Percentiles rank a stretch among this genome's conserved stretches.
phyloP scores from a whole-genome alignment of 2,329 filamentous ascomycete species.

The Domatiomyces globalis region DNA sequence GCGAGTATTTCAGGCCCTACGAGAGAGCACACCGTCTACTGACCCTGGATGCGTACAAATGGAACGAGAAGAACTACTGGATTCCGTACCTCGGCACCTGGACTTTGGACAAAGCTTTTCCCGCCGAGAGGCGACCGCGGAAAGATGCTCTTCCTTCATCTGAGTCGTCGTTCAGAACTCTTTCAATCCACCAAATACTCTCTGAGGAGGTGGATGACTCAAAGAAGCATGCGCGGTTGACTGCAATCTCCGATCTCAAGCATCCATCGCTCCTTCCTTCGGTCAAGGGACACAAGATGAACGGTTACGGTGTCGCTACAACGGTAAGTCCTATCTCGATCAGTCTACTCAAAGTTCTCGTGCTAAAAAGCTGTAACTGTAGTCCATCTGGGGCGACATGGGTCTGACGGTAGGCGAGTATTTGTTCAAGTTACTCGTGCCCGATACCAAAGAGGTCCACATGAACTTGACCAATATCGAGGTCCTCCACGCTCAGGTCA shows the following conservation, averaged over 20 bases:
- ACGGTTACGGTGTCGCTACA: slow-evolving; percentile 30
- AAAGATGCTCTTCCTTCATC: too few relatives aligned
- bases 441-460: slow-evolving; percentile 10
- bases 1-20: slow-evolving; percentile 38
- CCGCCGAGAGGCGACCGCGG: neutral
- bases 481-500: slow-evolving; percentile 18
- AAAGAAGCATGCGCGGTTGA: too few relatives aligned
- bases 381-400: slow-evolving; percentile 21
- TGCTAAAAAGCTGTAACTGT: neutral
- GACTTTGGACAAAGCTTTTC: slow-evolving; percentile 55
- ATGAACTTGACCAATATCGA: slow-evolving; percentile 27
- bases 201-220: too few relatives aligned
- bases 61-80: slow-evolving; percentile 30
- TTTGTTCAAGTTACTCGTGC: slow-evolving; percentile 10
- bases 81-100: slow-evolving; percentile 55
- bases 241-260: too few relatives aligned
- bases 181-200: too few relatives aligned
- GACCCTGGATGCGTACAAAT: slow-evolving; percentile 29
- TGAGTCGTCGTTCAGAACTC: too few relatives aligned
- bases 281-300: slow-evolving; percentile 32
- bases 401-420: slow-evolving; percentile 19
- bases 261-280: slow-evolving; percentile 27
- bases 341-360: neutral
- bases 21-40: slow-evolving; percentile 7
- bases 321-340: neutral